phyloP scores from a whole-genome alignment of 108 stramenopile genomes.

The Cyclostephanos tholiformis region DNA sequence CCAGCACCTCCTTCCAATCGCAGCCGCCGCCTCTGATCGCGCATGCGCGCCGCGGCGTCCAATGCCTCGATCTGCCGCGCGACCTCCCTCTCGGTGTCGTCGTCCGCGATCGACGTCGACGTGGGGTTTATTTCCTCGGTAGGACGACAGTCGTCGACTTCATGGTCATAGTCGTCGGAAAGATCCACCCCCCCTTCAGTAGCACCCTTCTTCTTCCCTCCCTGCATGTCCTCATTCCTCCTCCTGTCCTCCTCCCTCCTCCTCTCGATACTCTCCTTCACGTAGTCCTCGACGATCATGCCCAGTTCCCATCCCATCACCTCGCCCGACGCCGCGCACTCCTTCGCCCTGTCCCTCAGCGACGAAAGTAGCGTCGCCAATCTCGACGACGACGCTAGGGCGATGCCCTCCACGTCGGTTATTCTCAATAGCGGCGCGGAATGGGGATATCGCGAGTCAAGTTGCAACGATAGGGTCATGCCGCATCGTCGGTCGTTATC shows the following conservation, averaged over 20 bases:
- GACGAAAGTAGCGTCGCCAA: constrained; percentile 43
- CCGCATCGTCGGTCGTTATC: neutral
- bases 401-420: constrained; percentile 34
- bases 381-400: constrained; percentile 36
- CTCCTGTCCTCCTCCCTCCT: constrained; percentile 24
- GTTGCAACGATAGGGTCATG: constrained; percentile 51
- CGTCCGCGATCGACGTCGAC: constrained; percentile 20
- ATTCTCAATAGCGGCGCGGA: constrained; percentile 57
- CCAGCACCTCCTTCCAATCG: neutral
- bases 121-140: constrained; percentile 1
- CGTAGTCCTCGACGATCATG: constrained; percentile 71
- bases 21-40: constrained; percentile 18
- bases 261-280: constrained; percentile 51
- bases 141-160: constrained; percentile 5
- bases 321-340: constrained; percentile 57
- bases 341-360: constrained; percentile 50
- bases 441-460: constrained; percentile 73
- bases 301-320: constrained; percentile 83
- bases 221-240: constrained; percentile 42
- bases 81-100: constrained; percentile 52
- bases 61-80: constrained; percentile 55
- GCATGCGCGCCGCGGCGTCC: constrained; percentile 36
- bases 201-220: constrained; percentile 38
- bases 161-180: constrained; percentile 6
- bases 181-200: neutral